Percentiles rank a stretch among this genome's conserved stretches.
These are phyloP conservation scores for Triticum dicoccoides DNA, from an alignment of 176 grass and related monocot species.

Conservation along the genomic window DNA sequence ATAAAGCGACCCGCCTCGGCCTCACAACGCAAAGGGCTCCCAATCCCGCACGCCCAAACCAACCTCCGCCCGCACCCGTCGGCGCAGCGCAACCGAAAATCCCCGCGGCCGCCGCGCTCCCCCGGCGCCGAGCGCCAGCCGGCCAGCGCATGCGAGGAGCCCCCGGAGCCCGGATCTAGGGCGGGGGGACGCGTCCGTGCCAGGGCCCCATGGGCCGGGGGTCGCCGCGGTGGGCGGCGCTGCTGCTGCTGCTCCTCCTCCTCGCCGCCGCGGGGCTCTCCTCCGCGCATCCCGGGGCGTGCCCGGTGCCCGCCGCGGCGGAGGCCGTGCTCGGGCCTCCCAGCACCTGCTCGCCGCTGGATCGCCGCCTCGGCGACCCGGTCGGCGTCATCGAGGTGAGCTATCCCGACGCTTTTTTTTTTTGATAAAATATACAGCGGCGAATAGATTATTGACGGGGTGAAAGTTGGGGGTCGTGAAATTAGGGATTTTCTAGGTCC, in stretches of 20 bases:
- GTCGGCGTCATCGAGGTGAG: conserved; percentile 69
- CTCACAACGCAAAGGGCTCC: not conserved
- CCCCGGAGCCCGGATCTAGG: conserved; percentile 38
- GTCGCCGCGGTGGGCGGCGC: conserved; percentile 24
- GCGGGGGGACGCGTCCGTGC: not conserved
- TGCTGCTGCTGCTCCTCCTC: conserved; percentile 37
- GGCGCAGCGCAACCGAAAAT: conserved; percentile 34
- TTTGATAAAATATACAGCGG: not conserved
- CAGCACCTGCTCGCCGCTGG: conserved; percentile 38
- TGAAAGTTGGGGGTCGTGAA: not conserved
- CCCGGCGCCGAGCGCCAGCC: conserved; percentile 33
- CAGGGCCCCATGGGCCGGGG: conserved; percentile 26
- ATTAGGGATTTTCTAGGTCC: conserved; percentile 4
- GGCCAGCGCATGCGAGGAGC: not conserved
- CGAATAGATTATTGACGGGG: not conserved
- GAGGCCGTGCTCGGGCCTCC: conserved; percentile 36
- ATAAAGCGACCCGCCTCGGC: conserved; percentile 36
- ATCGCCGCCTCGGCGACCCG: conserved; percentile 35
- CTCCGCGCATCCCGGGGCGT: conserved; percentile 7
- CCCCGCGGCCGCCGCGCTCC: not conserved
- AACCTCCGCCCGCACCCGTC: conserved; percentile 14
- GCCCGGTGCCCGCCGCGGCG: conserved; percentile 14
- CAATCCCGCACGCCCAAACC: conserved; percentile 1
- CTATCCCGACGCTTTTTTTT: not conserved
- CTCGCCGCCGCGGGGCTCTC: conserved; percentile 2